phyloP scores from a whole-genome alignment of 441 rosid species.

The Adansonia grandidieri region DNA sequence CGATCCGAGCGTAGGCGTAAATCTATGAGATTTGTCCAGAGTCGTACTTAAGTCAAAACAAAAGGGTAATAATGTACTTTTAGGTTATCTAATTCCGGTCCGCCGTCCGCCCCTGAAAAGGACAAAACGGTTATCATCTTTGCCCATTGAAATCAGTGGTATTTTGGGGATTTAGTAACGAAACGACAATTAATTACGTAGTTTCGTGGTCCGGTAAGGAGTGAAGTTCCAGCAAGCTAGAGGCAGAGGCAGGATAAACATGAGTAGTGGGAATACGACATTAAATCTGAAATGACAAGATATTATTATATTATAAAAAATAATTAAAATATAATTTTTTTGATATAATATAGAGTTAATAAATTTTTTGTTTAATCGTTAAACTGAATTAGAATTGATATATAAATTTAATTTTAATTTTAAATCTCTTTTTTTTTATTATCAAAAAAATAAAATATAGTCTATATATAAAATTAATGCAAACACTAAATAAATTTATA shows the following conservation, averaged over 20 bases:
- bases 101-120: constrained; percentile 3
- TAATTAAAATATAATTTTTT: too few species aligned
- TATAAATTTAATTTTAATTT: too few species aligned
- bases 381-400: too few species aligned
- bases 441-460: too few species aligned
- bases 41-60: constrained; percentile 21
- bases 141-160: background rate
- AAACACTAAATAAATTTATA: too few species aligned
- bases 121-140: background rate
- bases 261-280: background rate
- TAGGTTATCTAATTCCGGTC: background rate
- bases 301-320: too few species aligned
- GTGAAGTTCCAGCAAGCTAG: background rate
- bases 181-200: background rate
- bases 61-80: constrained; percentile 29
- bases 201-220: background rate
- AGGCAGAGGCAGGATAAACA: background rate
- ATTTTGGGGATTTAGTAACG: background rate
- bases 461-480: too few species aligned
- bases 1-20: background rate
- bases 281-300: too few species aligned
- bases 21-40: background rate
- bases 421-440: too few species aligned
- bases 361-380: too few species aligned
- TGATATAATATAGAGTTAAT: too few species aligned